These are phyloP conservation scores for Actinomortierella ambigua DNA, from an alignment of 371 early-diverging fungal genomes.

Conservation along the genomic window DNA sequence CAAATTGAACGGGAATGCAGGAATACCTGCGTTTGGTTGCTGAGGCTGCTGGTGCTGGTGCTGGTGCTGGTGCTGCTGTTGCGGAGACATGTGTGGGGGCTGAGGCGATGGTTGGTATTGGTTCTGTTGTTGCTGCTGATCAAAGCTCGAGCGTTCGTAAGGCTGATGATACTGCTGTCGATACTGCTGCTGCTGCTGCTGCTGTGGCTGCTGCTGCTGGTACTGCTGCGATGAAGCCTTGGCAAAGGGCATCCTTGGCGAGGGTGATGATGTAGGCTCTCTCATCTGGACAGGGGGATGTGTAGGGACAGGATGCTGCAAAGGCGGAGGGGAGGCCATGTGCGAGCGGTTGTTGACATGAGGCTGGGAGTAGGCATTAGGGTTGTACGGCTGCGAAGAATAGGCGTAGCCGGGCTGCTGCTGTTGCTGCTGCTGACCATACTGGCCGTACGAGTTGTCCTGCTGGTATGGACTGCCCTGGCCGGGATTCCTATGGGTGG, in stretches of 20 bases:
- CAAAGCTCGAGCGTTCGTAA: conserved; percentile 28
- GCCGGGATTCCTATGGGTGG: conserved; percentile 7
- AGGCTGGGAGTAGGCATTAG: conserved; percentile 37
- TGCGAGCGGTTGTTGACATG: conserved; percentile 40
- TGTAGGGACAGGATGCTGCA: conserved; percentile 72
- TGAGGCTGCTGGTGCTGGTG: conserved; percentile 44
- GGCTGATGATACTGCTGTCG: conserved; percentile 7
- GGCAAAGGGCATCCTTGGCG: conserved; percentile 49
- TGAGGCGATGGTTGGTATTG: conserved; percentile 32
- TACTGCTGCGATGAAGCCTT: conserved; percentile 39
- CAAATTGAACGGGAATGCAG: conserved; percentile 51
- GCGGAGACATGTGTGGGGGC: conserved; percentile 19
- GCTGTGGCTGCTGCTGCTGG: conserved; percentile 48
- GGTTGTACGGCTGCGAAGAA: conserved; percentile 37
- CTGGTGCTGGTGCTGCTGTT: conserved; percentile 49
- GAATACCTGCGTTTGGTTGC: conserved; percentile 44
- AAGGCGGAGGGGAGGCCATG: conserved; percentile 64
- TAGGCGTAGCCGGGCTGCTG: conserved; percentile 21
- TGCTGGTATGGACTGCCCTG: conserved; percentile 15
- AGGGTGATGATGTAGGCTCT: conserved; percentile 55
- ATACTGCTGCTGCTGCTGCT: conserved; percentile 40
- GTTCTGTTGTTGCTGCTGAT: conserved; percentile 44
- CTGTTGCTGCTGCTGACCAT: conserved; percentile 16
- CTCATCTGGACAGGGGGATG: conserved; percentile 70
- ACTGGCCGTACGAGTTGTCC: conserved; percentile 11